Evolutionary conservation across 2,329 filamentous ascomycete species (phyloP).

Genomic region (Aaosphaeria pasadenensis): DNA sequence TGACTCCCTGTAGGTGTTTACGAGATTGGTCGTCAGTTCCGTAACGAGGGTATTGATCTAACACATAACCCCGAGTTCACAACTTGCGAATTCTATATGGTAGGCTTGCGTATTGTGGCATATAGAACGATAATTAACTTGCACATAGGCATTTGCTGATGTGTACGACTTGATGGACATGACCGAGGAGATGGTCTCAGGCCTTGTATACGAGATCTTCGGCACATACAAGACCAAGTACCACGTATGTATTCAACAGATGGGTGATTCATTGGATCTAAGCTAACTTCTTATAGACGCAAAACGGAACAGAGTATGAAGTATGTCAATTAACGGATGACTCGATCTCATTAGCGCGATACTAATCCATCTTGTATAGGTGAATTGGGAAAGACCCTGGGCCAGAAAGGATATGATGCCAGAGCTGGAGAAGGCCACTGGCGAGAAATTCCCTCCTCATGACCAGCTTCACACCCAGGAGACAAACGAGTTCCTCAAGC

Average conservation of each 20-base stretch:
- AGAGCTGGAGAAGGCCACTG: conserved; percentile 81
- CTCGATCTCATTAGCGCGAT: no score
- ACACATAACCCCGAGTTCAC: conserved; percentile 99
- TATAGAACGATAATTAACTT: no score
- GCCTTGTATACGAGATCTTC: conserved; percentile 83
- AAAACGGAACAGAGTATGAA: conserved; percentile 56
- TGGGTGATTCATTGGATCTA: no score
- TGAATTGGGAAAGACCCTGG: conserved; percentile 98
- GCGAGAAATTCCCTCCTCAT: conserved; percentile 89
- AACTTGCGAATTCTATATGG: conserved; percentile 91
- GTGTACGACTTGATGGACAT: conserved; percentile 85
- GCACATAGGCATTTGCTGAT: conserved; percentile 54
- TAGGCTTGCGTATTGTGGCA: no score
- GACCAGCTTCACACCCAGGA: conserved; percentile 87
- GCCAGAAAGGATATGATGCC: conserved; percentile 93
- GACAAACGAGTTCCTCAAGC: conserved; percentile 77
- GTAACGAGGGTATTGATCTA: conserved; percentile 86
- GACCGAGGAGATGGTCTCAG: conserved; percentile 90
- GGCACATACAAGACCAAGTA: conserved; percentile 83
- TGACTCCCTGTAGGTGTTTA: conserved; percentile 58
- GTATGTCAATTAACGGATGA: no score
- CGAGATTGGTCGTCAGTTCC: conserved; percentile 92
- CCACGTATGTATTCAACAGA: conserved; percentile 40
- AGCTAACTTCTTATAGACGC: no score
- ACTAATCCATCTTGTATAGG: conserved; percentile 23